A percentile compares a stretch with the other conserved stretches of the same genome.
phyloP scores from a whole-genome alignment of 2,329 filamentous ascomycete genomes.

The Claviceps humidiphila region DNA sequence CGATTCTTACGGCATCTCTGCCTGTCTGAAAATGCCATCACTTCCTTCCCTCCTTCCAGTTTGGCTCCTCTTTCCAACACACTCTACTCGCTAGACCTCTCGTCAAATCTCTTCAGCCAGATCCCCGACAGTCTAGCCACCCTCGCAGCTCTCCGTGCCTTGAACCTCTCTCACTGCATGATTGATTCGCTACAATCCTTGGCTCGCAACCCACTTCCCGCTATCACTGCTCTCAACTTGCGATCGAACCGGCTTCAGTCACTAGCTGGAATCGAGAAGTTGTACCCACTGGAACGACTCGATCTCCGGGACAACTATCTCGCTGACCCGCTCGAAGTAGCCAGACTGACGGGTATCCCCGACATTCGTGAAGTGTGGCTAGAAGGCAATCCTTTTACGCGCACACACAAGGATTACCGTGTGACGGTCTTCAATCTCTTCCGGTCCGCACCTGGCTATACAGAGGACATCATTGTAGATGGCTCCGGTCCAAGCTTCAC shows the following conservation, averaged over 20 bases:
- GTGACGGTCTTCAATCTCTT: conserved; percentile 94
- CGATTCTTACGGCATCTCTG: conserved; percentile 86
- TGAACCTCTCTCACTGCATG: conserved; percentile 96
- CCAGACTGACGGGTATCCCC: conserved; percentile 77
- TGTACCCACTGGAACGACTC: conserved; percentile 77
- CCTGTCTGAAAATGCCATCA: conserved; percentile 81
- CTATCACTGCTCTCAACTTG: conserved; percentile 85
- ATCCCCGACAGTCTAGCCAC: conserved; percentile 83
- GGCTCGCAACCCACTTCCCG: conserved; percentile 72
- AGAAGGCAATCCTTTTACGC: conserved; percentile 80
- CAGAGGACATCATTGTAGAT: conserved; percentile 83
- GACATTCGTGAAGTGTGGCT: conserved; percentile 91
- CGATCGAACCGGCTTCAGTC: conserved; percentile 78
- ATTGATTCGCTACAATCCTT: conserved; percentile 88
- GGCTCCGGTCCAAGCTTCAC: conserved; percentile 68
- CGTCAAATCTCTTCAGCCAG: conserved; percentile 84
- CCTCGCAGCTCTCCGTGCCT: conserved; percentile 72
- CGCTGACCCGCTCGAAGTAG: conserved; percentile 82
- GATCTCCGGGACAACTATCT: conserved; percentile 85
- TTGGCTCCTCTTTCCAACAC: conserved; percentile 75
- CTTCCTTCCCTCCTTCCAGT: conserved; percentile 60
- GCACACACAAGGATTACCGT: conserved; percentile 73
- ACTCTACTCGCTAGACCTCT: conserved; percentile 82
- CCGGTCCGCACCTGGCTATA: conserved; percentile 76
- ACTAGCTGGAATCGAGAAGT: conserved; percentile 76